Evolutionary conservation across 164 flowering plant species (phyloP), one percentile per base, ranked within the genome.

Genomic region (Chimonanthus salicifolius): DNA sequence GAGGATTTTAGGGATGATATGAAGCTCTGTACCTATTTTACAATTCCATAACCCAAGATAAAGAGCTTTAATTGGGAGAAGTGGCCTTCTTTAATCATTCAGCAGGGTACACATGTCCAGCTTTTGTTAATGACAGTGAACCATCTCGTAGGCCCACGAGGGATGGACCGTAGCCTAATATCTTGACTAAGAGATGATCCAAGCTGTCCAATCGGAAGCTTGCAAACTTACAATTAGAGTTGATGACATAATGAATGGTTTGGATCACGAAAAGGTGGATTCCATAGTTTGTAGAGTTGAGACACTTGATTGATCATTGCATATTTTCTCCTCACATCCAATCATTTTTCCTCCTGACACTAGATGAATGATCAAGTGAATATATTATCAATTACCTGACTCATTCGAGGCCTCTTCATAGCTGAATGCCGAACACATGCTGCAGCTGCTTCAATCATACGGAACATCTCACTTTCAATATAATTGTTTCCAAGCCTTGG

Each of bases 351-450:
- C 43, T 20, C 46, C n/a, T 67, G 60, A 54, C 11, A 60, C 15
- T 3, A 20, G 48, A 46, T 4, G 50, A 13, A 18, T 33, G 51
- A 8, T 62, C 3, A 47, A 66, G 68, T 45, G n/a, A 9, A 6
- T 45, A 44, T 5, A 4, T 5, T 18, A 7, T 18, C 4, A 62
- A 46, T 72, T 85, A 94, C 98, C 92, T 88, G 97, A 60, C 92
- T 88, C 98, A 94, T 94, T 51, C 86, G 82, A 63, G 98, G 97
- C 74, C 97, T 86, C 81, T 86, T 90, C 43, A 82, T 71, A 72
- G 98, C 88, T 62, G 92, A 89, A 85, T 92, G 98, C n/a, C 98
- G 86, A 44, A 90, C 88, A 77, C 96, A 94, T 64, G 89, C 97
- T 71, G 94, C 94, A 71, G 97, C 97, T 47, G 86, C 91, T 78